These are phyloP conservation scores for Platanthera guangdongensis DNA, from an alignment of 106 monocot species.

Conservation along the genomic window DNA sequence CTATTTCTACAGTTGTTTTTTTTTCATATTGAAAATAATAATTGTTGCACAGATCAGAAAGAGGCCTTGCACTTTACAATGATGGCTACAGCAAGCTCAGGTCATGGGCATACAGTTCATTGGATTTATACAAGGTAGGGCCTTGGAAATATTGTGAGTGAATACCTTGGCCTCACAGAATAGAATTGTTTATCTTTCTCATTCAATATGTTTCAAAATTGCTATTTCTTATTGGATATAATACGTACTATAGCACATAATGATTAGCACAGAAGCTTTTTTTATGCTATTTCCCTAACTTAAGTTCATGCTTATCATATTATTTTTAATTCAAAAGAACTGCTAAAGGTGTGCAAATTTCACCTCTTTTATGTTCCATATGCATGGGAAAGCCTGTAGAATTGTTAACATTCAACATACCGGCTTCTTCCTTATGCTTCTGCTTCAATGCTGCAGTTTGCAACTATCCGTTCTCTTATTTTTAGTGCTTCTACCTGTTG, in stretches of 20 bases:
- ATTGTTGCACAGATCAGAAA: conserved; percentile 37
- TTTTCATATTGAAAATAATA: background rate
- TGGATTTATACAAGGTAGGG: conserved; percentile 92
- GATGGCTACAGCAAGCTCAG: conserved; percentile 82
- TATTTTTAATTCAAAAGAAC: too few species aligned
- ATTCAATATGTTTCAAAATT: background rate
- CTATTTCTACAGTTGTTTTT: background rate
- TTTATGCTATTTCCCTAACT: too few species aligned
- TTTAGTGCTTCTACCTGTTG: too few species aligned
- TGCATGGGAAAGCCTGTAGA: too few species aligned
- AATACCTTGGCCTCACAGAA: background rate
- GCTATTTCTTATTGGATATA: background rate
- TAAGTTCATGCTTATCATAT: too few species aligned
- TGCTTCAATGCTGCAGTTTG: too few species aligned
- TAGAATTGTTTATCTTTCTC: background rate
- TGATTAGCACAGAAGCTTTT: too few species aligned
- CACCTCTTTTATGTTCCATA: too few species aligned
- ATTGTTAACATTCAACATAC: too few species aligned
- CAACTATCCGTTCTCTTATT: too few species aligned
- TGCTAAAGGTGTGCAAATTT: too few species aligned
- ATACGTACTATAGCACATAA: background rate
- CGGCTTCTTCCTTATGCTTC: too few species aligned
- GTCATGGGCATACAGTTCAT: conserved; percentile 81
- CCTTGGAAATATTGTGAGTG: background rate
- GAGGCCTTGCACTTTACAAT: conserved; percentile 37